phyloP scores from a whole-genome alignment of 768 basidiomycete genomes.

The Lactarius deliciosus region DNA sequence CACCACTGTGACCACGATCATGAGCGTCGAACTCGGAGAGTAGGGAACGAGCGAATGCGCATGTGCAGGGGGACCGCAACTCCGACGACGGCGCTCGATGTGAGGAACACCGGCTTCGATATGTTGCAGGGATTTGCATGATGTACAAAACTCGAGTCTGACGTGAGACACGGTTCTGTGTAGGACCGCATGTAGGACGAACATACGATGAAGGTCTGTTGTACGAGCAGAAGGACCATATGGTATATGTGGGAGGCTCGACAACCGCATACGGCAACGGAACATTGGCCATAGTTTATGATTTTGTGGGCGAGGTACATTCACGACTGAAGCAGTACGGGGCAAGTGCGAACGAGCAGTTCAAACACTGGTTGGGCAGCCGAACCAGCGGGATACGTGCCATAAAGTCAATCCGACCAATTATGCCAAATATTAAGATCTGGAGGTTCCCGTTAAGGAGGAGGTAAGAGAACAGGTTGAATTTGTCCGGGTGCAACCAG shows the following conservation, averaged over 20 bases:
- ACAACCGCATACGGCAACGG: not conserved
- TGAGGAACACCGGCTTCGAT: not conserved
- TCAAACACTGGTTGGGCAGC: not conserved
- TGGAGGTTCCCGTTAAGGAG: not conserved
- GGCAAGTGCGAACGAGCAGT: too few species aligned
- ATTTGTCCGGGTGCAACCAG: not conserved
- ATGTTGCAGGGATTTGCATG: conserved; percentile 5
- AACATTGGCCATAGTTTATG: too few species aligned
- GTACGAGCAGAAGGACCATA: not conserved
- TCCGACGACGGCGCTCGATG: not conserved
- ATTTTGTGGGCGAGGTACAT: not conserved
- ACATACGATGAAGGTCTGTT: not conserved
- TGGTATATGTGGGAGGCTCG: not conserved
- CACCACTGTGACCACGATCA: not conserved
- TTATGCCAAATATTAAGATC: not conserved
- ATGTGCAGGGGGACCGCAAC: not conserved
- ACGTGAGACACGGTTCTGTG: too few species aligned
- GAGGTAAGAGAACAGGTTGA: not conserved
- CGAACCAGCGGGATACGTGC: not conserved
- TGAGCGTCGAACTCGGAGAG: not conserved
- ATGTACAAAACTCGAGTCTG: not conserved
- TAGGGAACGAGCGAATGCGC: not conserved
- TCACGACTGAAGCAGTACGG: not conserved
- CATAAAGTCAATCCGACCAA: not conserved
- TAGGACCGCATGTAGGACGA: not conserved